Percentiles rank a stretch among this genome's conserved stretches.
phyloP scores from a whole-genome alignment of 2,329 filamentous ascomycete genomes.

The Chalara sp. region DNA sequence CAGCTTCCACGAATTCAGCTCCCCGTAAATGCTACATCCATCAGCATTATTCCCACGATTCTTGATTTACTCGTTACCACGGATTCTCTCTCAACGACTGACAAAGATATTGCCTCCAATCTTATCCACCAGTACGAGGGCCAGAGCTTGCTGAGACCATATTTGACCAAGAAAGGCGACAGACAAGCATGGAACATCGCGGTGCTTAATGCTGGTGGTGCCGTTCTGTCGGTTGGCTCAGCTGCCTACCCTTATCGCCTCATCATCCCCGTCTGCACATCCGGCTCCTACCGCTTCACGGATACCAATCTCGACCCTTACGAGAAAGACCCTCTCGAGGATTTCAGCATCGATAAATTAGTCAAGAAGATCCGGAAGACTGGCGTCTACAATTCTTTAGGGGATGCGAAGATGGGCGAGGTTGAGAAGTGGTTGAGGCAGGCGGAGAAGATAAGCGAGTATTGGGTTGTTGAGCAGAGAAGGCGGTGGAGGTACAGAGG shows the following conservation, averaged over 20 bases:
- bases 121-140: conserved; percentile 38
- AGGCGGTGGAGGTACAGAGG: conserved; percentile 17
- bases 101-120: conserved; percentile 25
- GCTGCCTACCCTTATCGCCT: conserved; percentile 14
- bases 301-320: conserved; percentile 27
- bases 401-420: conserved; percentile 19
- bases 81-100: conserved; percentile 25
- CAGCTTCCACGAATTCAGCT: conserved; percentile 34
- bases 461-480: conserved; percentile 31
- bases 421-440: conserved; percentile 27
- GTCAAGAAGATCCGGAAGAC: too few species aligned
- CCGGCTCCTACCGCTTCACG: conserved; percentile 27
- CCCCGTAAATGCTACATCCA: conserved; percentile 31
- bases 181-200: conserved; percentile 23
- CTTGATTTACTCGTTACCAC: conserved; percentile 37
- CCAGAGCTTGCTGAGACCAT: conserved; percentile 37
- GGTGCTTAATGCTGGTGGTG: conserved; percentile 20
- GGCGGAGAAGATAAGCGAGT: conserved; percentile 27
- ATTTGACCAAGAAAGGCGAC: conserved; percentile 26
- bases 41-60: conserved; percentile 38
- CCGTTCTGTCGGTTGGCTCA: conserved; percentile 15
- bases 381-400: conserved; percentile 2
- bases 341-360: conserved; percentile 15
- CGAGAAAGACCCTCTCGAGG: conserved; percentile 27
- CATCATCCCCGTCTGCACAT: conserved; percentile 18